These are phyloP conservation scores for Chaetomiaceae sp. DNA, from an alignment of 2,329 filamentous ascomycete species.

Conservation along the genomic window DNA sequence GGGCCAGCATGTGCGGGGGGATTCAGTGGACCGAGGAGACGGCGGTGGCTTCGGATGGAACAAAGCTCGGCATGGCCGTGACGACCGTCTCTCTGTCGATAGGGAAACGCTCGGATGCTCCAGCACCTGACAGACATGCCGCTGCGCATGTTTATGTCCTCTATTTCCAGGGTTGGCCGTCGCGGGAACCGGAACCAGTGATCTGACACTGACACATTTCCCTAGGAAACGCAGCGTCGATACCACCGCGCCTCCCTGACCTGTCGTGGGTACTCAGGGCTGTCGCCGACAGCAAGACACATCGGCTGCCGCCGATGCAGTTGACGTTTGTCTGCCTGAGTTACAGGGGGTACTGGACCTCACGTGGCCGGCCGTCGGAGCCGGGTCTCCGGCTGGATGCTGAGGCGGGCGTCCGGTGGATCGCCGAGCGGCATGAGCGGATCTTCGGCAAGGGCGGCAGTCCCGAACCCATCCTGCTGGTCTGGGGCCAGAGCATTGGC, in stretches of 20 bases:
- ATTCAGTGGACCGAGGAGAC: conserved; percentile 64
- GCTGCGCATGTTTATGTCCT: conserved; percentile 47
- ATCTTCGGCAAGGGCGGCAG: conserved; percentile 23
- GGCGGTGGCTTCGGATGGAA: conserved; percentile 60
- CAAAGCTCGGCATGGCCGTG: conserved; percentile 57
- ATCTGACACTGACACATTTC: conserved; percentile 13
- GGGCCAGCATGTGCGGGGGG: conserved; percentile 53
- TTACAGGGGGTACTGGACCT: conserved; percentile 76
- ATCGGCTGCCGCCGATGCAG: conserved; percentile 19
- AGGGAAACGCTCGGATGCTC: neutral
- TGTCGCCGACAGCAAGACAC: conserved; percentile 36
- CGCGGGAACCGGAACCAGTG: neutral
- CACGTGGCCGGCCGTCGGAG: conserved; percentile 66
- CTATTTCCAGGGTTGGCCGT: conserved; percentile 50
- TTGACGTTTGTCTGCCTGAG: conserved; percentile 53
- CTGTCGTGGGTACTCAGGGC: conserved; percentile 49
- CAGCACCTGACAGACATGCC: conserved; percentile 12
- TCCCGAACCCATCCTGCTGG: conserved; percentile 45
- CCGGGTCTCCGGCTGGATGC: conserved; percentile 66
- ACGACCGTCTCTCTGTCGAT: conserved; percentile 36
- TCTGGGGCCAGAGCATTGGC: conserved; percentile 78
- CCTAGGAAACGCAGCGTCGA: conserved; percentile 55
- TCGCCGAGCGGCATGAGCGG: conserved; percentile 41
- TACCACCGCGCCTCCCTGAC: conserved; percentile 53
- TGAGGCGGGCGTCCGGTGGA: conserved; percentile 60